Evolutionary conservation across 768 basidiomycete genomes (phyloP), one percentile per base, ranked within the genome.

Genomic region (Lactifluus subvellereus): DNA sequence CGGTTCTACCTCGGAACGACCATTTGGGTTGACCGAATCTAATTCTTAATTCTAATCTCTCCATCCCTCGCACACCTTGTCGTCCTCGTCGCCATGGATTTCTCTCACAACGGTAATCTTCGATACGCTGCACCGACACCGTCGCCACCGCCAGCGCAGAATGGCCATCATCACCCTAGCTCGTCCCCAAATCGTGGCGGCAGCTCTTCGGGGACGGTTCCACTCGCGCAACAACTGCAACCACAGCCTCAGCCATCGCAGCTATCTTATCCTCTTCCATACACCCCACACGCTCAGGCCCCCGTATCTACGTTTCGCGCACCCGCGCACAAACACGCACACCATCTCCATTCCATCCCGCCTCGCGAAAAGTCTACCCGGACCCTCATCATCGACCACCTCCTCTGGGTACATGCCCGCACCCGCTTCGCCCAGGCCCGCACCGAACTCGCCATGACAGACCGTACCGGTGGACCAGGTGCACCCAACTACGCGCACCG

Each of bases 281-380:
- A 22, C 30, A 37, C 20, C 3, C 47, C 38, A 27, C 48, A 22
- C 37, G 13, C 35, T 6, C 38, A 22, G 11, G 11, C 45, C 2
- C 10, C 50, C 22, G 33, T 66, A 35, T 65, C 68, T 32, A 69
- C 80, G 0, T 88, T 87, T 76, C 82, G 79, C 65, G 83, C 88
- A 2, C 88, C 88, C 8, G 91, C 91, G 1, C 91, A 93, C 74
- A 90, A 87, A 67, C 89, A 92, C 78, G 91, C 91, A 0, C 91
- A 93, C 72, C 89, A 93, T 71, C 75, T 93, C 1, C 91, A 94
- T 71, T 85, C 88, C 2, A 92, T 94, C 37, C 91, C 91, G 2
- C 91, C 89, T 3, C 77, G 89, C 43, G 91, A 94, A 74, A 94
- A 93, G 77, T 89, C 88, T n/a, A 92, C 91, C 8, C 79, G 90